Base-by-base conservation (phyloP, 441 rosid species). In the Arabidopsis hybrid region DNA sequence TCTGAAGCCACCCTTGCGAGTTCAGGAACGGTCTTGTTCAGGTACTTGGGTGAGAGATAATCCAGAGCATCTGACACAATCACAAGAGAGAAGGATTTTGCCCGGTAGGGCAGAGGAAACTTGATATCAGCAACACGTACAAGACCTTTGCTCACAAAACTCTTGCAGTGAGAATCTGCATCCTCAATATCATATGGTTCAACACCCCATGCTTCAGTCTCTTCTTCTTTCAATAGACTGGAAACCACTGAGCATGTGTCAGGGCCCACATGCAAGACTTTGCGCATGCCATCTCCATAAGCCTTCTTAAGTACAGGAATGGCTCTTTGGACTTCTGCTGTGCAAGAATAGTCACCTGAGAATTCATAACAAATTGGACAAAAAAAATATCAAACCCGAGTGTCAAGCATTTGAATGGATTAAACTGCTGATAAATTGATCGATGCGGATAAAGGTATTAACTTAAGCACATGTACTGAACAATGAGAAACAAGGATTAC, bases 141-240 rank as follows among this genome's bases (percentile, higher is more conserved):
- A 76, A 85, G 70, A 46, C 91, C 91, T 81, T 80, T 89, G 77
- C 81, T 86, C 39, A 89, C 89, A 68, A 85, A 84, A 69, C 73
- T 67, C 76, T 87, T 87, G 87, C 94, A 89, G 50, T 77, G 82
- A 67, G 85, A 76, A 73, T 80, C 90, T 16, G 85, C 89, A 78
- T 89, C 94, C 73, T 89, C 94, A 18, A 85, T 71, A 75, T 87
- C 94, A 76, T 89, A 89, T 17, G 94, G 91, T 71, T 89, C 94
- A 4, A 87, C 79, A 60, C 94, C 91, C 94, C 94, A 89, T 4
- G 86, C 90, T 75, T 85, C 89, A 49, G 86, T 85, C 78, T 86
- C 91, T 68, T 84, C 83, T 82, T 86, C 91, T 81, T 87, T 83
- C 78, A 86, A 76, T 31, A 89, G 78, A 39, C 74, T 80, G 60